These are phyloP conservation scores for Helotiales sp. DNA, from an alignment of 2,329 filamentous ascomycete genomes.

Conservation along the genomic window DNA sequence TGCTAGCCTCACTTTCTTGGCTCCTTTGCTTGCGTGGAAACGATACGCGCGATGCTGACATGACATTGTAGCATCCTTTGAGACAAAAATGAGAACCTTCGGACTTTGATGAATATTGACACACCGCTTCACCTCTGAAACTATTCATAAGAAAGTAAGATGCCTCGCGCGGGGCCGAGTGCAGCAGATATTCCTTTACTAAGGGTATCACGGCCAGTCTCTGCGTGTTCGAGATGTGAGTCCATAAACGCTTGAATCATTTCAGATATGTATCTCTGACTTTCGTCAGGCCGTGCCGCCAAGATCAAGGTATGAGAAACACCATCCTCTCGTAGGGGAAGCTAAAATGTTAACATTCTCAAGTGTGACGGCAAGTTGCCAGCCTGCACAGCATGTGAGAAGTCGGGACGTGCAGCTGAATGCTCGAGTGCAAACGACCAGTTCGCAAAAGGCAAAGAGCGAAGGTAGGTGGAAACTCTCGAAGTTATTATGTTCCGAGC, in stretches of 20 bases:
- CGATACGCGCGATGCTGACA: not conserved
- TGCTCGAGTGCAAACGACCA: constrained; percentile 96
- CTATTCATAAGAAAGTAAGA: not conserved
- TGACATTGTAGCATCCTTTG: not conserved
- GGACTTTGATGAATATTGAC: not conserved
- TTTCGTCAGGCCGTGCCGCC: constrained; percentile 65
- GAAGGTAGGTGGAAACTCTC: constrained; percentile 59
- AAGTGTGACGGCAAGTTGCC: constrained; percentile 94
- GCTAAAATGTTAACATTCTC: constrained; percentile 19
- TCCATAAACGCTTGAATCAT: constrained; percentile 12
- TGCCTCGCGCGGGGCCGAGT: constrained; percentile 20
- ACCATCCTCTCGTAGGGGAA: not conserved
- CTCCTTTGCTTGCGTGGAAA: not conserved
- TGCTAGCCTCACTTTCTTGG: not conserved
- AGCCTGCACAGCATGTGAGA: constrained; percentile 92
- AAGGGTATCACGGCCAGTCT: constrained; percentile 75
- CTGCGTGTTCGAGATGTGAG: constrained; percentile 75
- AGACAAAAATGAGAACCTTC: not conserved
- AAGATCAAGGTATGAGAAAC: constrained; percentile 74
- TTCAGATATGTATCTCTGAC: constrained; percentile 2
- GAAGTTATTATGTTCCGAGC: constrained; percentile 1
- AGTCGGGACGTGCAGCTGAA: constrained; percentile 79
- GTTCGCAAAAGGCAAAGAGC: constrained; percentile 91
- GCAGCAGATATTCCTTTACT: constrained; percentile 53
- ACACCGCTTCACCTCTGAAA: not conserved